Conservation (phyloP, 2,329 filamentous ascomycete species). For the Exophiala sp. region DNA sequence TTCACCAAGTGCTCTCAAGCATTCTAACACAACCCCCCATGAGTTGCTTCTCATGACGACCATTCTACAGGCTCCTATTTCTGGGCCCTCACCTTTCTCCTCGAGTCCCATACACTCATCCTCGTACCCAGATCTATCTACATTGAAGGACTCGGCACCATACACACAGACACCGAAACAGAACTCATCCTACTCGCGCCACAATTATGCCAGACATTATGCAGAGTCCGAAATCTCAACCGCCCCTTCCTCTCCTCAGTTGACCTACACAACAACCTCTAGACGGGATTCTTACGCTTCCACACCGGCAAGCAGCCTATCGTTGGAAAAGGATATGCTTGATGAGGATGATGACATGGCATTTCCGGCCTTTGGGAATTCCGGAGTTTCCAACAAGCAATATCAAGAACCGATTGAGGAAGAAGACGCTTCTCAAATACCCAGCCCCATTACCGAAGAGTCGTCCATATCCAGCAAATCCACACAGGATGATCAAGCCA, state of each 20-base stretch:
- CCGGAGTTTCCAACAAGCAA: slow-evolving; percentile 4
- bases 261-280: slow-evolving; percentile 32
- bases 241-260: slow-evolving; percentile 37
- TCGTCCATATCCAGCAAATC: slow-evolving; percentile 56
- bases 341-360: slow-evolving; percentile 36
- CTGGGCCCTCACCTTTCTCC: slow-evolving; percentile 34
- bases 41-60: slow-evolving; percentile 34
- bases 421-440: slow-evolving; percentile 31
- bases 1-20: too few species aligned
- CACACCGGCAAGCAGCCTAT: slow-evolving; percentile 38
- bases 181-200: slow-evolving; percentile 13
- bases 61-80: slow-evolving; percentile 33
- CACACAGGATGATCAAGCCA: slow-evolving; percentile 75
- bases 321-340: slow-evolving; percentile 31
- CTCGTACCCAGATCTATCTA: slow-evolving; percentile 24
- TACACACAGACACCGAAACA: slow-evolving; percentile 15
- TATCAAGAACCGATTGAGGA: slow-evolving; percentile 35
- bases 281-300: slow-evolving; percentile 36
- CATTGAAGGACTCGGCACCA: slow-evolving; percentile 16
- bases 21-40: slow-evolving; percentile 8
- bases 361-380: slow-evolving; percentile 43
- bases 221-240: slow-evolving; percentile 37
- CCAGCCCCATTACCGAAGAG: slow-evolving; percentile 50
- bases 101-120: slow-evolving; percentile 32
- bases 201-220: slow-evolving; percentile 19